Evolutionary conservation across 1,139 yeast genomes (phyloP).

Genomic region (Geotrichum reessii): DNA sequence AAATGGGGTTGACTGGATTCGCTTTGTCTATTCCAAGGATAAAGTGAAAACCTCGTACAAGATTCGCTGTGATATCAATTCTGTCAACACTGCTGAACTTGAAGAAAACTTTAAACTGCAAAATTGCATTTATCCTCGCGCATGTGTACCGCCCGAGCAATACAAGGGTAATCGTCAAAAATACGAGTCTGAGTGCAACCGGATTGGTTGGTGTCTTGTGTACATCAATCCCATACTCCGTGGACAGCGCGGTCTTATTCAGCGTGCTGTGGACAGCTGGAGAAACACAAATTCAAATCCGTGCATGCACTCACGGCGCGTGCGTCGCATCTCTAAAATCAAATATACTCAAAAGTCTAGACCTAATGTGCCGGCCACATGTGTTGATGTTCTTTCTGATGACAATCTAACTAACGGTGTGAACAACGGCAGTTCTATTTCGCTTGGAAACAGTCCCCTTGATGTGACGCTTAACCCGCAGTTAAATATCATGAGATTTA

Average conservation of each 20-base stretch:
- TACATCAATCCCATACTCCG: slow-evolving; percentile 40
- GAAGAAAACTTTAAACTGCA: slow-evolving; percentile 32
- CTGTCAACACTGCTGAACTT: slow-evolving; percentile 29
- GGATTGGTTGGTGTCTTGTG: slow-evolving; percentile 44
- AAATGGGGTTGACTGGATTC: slow-evolving; percentile 36
- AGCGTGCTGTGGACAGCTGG: slow-evolving; percentile 48
- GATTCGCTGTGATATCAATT: slow-evolving; percentile 36
- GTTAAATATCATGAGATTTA: neutral
- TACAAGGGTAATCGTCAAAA: slow-evolving; percentile 43
- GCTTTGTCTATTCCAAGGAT: slow-evolving; percentile 35
- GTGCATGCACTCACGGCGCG: slow-evolving; percentile 40
- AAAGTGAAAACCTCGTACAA: slow-evolving; percentile 32
- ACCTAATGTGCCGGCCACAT: slow-evolving; percentile 9
- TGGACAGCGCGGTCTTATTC: slow-evolving; percentile 42
- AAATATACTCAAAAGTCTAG: neutral
- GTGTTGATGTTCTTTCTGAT: slow-evolving; percentile 3
- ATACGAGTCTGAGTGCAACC: slow-evolving; percentile 45
- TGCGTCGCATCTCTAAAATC: slow-evolving; percentile 27
- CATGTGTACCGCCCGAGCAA: slow-evolving; percentile 39
- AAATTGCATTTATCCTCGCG: slow-evolving; percentile 45
- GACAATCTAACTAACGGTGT: neutral
- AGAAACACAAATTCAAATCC: slow-evolving; percentile 43
- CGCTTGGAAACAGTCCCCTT: neutral
- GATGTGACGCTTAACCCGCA: neutral
- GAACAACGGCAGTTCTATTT: neutral